These are phyloP conservation scores for Aspergillus persii DNA, from an alignment of 2,329 filamentous ascomycete species.

Conservation along the genomic window DNA sequence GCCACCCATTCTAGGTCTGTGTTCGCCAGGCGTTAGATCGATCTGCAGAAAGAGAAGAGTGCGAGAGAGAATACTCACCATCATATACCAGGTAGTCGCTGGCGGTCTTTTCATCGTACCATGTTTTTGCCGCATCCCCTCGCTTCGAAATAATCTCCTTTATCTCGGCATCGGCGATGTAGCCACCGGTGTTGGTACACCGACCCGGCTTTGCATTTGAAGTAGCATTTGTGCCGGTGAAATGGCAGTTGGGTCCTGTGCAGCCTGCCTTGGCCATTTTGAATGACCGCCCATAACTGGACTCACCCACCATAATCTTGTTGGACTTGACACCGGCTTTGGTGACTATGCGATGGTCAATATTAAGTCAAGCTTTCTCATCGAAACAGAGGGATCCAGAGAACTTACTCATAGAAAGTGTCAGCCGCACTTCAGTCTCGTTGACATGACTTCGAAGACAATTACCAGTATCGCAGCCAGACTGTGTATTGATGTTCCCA, in stretches of 20 bases:
- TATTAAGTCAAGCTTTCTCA: too few relatives aligned
- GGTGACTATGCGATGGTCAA: not conserved
- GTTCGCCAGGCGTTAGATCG: not conserved
- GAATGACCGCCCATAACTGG: conserved; percentile 35
- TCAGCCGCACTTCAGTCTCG: conserved; percentile 33
- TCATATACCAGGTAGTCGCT: not conserved
- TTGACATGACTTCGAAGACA: conserved; percentile 42
- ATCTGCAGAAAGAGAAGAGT: not conserved
- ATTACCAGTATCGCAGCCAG: conserved; percentile 23
- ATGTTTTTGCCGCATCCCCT: not conserved
- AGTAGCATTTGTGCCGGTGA: conserved; percentile 20
- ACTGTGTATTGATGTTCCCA: conserved; percentile 17
- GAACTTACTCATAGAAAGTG: conserved; percentile 27
- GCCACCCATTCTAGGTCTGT: conserved; percentile 26
- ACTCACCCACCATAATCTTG: conserved; percentile 31
- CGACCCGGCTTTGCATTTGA: conserved; percentile 33
- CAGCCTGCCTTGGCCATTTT: conserved; percentile 30
- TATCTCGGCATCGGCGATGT: conserved; percentile 41
- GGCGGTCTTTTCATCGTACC: not conserved
- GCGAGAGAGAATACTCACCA: not conserved
- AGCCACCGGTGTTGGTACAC: conserved; percentile 36
- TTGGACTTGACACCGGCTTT: conserved; percentile 11
- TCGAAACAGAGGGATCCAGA: too few relatives aligned
- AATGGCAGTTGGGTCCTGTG: conserved; percentile 24
- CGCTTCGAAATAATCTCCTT: conserved; percentile 23